Conservation (phyloP, 495 filamentous ascomycete species). For the Annulohypoxylon bovei region DNA sequence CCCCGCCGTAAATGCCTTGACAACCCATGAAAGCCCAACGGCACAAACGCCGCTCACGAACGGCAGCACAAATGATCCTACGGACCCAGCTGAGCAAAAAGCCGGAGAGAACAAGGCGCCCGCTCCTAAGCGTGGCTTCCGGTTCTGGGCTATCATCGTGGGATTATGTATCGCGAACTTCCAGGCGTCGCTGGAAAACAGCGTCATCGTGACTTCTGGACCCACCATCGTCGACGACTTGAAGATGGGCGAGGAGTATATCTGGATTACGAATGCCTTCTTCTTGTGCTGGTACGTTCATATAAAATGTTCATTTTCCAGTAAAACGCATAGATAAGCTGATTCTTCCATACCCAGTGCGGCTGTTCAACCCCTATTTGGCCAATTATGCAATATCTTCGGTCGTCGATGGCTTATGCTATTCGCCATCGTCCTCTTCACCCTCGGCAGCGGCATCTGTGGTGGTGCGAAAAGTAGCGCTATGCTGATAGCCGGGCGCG, state of each 20-base stretch:
- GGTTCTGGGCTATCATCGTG: slow-evolving; percentile 44
- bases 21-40: neutral
- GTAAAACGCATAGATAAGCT: too few relatives aligned
- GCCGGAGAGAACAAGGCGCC: neutral
- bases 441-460: slow-evolving; percentile 50
- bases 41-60: neutral
- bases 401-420: slow-evolving; percentile 55
- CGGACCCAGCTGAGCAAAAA: neutral
- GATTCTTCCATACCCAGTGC: slow-evolving; percentile 37
- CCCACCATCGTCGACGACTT: slow-evolving; percentile 45
- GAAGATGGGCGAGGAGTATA: slow-evolving; percentile 22
- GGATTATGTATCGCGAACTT: slow-evolving; percentile 31
- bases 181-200: slow-evolving; percentile 52
- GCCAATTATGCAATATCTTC: slow-evolving; percentile 54
- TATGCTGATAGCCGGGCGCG: slow-evolving; percentile 76
- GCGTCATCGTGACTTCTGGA: slow-evolving; percentile 55
- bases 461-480: slow-evolving; percentile 40
- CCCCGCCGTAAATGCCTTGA: neutral
- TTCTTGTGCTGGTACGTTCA: slow-evolving; percentile 64
- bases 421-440: slow-evolving; percentile 41
- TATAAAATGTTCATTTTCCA: too few relatives aligned
- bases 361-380: slow-evolving; percentile 53
- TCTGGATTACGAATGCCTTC: slow-evolving; percentile 73
- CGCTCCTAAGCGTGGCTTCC: slow-evolving; percentile 3
- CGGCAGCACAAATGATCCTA: neutral